Conservation (phyloP, 495 filamentous ascomycete species). For the Penicillium verhagenii region DNA sequence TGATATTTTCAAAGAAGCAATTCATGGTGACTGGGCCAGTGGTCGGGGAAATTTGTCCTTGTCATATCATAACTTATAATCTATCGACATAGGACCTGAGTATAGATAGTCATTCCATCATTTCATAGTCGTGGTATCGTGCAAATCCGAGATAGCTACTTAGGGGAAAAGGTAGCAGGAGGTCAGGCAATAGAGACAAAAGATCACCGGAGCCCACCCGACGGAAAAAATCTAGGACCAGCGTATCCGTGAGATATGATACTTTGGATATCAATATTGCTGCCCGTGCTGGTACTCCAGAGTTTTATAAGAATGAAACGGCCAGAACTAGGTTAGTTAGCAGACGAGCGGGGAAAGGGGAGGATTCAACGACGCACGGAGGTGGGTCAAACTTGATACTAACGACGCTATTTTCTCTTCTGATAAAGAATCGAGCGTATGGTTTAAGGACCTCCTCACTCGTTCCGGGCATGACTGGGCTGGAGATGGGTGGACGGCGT, state of each 20-base stretch:
- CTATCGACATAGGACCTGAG: no score
- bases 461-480: not conserved
- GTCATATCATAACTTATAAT: no score
- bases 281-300: constrained; percentile 65
- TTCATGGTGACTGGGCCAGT: no score
- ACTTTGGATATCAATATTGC: constrained; percentile 85
- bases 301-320: constrained; percentile 81
- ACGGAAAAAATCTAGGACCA: constrained; percentile 75
- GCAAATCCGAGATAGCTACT: not conserved
- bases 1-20: no score
- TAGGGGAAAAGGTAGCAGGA: not conserved
- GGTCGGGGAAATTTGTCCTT: no score
- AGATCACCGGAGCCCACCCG: constrained; percentile 21
- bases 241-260: constrained; percentile 78
- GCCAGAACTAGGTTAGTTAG: constrained; percentile 49
- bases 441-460: constrained; percentile 61
- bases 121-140: constrained; percentile 4
- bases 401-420: constrained; percentile 75
- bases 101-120: constrained; percentile 9
- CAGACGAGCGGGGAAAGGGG: constrained; percentile 6
- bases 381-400: constrained; percentile 87
- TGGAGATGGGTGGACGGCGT: constrained; percentile 9
- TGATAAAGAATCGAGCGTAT: constrained; percentile 76
- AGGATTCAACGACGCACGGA: constrained; percentile 53
- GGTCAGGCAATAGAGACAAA: not conserved